These are phyloP conservation scores for bread wheat (Triticum aestivum) DNA, from an alignment of 176 grass and related monocot species.

Conservation along the genomic window IWGSC_CS_RefSeq_v2.1 NC_057810.1:560062235-560062734, in stretches of 20 bases:
- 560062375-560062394: too few species aligned
- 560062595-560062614: slow-evolving; percentile 40
- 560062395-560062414: too few species aligned
- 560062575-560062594: slow-evolving; percentile 55
- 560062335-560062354: too few species aligned
- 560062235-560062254: too few species aligned
- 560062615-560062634: slow-evolving; percentile 20
- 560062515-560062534: slow-evolving; percentile 21
- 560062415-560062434: too few species aligned
- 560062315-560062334: too few species aligned
- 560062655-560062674: slow-evolving; percentile 37
- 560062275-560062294: too few species aligned
- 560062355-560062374: too few species aligned
- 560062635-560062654: not conserved
- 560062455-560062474: too few species aligned
- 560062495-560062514: not conserved
- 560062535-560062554: slow-evolving; percentile 56
- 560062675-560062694: not conserved
- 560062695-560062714: not conserved
- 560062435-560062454: too few species aligned
- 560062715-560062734: not conserved
- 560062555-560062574: slow-evolving; percentile 50
- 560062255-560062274: too few species aligned
- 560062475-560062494: not conserved
- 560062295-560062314: too few species aligned